Conservation (phyloP, 768 basidiomycete species). For the Lepiota brunneoincarnata region DNA sequence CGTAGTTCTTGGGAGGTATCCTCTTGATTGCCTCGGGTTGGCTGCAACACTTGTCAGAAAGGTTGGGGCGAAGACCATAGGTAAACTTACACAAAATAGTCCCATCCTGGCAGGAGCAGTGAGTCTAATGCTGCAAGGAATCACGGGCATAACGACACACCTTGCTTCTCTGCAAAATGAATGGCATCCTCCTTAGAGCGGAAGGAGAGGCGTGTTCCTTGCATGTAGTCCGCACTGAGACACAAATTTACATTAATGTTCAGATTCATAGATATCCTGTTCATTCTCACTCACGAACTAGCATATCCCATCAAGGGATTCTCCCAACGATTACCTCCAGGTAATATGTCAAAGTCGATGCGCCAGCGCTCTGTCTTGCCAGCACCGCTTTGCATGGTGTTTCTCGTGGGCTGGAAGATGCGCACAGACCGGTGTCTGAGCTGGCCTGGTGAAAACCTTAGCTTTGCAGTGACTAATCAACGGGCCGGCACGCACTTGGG, state of each 20-base stretch:
- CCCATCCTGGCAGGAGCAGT: constrained; percentile 65
- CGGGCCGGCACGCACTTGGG: constrained; percentile 52
- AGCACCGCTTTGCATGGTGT: constrained; percentile 93
- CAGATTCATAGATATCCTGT: neutral
- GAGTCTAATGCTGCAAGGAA: constrained; percentile 12
- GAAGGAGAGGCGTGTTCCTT: constrained; percentile 84
- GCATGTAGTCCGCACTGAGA: constrained; percentile 90
- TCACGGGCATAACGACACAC: constrained; percentile 30
- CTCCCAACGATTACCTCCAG: constrained; percentile 92
- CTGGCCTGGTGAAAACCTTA: constrained; percentile 48
- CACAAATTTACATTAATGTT: constrained; percentile 1
- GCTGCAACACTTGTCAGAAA: constrained; percentile 28
- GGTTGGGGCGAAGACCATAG: constrained; percentile 1
- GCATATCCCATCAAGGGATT: constrained; percentile 98
- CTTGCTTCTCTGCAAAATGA: constrained; percentile 97
- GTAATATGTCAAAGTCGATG: constrained; percentile 92
- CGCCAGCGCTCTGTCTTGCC: constrained; percentile 88
- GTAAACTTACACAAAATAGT: constrained; percentile 78
- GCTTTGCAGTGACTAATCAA: constrained; percentile 7
- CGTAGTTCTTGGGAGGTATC: constrained; percentile 83
- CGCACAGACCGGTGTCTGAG: constrained; percentile 85
- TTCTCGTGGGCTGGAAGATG: constrained; percentile 90
- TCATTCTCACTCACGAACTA: constrained; percentile 70
- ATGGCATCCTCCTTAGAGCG: constrained; percentile 86
- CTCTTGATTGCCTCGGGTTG: constrained; percentile 61